Conservation (phyloP, 2,329 filamentous ascomycete genomes). For the Metarhizium album region DNA sequence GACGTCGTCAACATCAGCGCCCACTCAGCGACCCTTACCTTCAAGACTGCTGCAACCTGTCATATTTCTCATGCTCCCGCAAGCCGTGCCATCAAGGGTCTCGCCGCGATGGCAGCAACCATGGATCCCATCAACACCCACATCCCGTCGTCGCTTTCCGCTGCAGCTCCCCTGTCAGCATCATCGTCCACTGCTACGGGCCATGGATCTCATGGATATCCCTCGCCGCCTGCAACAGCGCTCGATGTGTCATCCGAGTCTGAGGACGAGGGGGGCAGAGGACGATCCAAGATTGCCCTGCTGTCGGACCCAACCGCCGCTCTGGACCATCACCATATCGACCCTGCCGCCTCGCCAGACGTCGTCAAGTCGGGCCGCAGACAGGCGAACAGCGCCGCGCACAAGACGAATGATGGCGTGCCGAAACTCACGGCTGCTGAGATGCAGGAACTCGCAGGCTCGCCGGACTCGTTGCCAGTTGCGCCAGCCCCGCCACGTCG, state of each 20-base stretch:
- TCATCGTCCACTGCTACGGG: neutral
- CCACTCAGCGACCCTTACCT: neutral
- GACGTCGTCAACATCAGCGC: neutral
- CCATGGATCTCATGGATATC: neutral
- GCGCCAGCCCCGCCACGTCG: slow-evolving; percentile 28
- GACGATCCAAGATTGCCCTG: slow-evolving; percentile 6
- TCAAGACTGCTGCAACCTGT: neutral
- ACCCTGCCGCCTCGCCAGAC: neutral
- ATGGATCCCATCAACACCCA: slow-evolving; percentile 13
- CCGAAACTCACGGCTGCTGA: slow-evolving; percentile 46
- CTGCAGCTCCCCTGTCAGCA: slow-evolving; percentile 1
- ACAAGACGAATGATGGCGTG: slow-evolving; percentile 30
- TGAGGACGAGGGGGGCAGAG: slow-evolving; percentile 14
- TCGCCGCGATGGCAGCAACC: slow-evolving; percentile 14
- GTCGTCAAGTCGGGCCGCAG: slow-evolving; percentile 10
- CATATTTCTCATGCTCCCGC: neutral
- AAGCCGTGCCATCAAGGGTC: slow-evolving; percentile 2
- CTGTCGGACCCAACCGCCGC: neutral
- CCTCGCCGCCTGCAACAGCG: slow-evolving; percentile 12
- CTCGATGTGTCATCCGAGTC: slow-evolving; percentile 22
- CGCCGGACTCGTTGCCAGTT: slow-evolving; percentile 48
- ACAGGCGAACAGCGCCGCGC: slow-evolving; percentile 20
- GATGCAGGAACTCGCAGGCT: slow-evolving; percentile 46
- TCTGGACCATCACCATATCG: neutral
- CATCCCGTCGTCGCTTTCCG: slow-evolving; percentile 8